Conservation (phyloP, 2,329 filamentous ascomycete species). For the Fusarium tuaranense region DNA sequence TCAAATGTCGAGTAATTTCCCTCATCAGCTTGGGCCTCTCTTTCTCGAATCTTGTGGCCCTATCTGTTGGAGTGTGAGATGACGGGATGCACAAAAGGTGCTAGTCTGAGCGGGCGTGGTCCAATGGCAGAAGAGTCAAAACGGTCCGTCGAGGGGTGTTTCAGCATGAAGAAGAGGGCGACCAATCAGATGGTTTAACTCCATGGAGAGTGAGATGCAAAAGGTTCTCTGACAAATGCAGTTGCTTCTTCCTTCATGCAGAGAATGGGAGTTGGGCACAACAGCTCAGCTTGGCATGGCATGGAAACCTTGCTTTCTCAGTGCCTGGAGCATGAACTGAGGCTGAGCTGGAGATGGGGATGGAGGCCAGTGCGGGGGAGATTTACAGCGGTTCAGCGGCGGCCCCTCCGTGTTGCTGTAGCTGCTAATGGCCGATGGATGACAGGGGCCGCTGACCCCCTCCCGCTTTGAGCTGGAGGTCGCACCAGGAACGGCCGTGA, state of each 20-base stretch:
- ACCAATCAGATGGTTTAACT: background rate
- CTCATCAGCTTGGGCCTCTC: background rate
- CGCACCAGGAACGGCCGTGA: constrained; percentile 37
- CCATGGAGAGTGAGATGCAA: background rate
- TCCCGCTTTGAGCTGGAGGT: constrained; percentile 23
- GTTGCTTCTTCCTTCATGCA: background rate
- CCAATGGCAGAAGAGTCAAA: constrained; percentile 4
- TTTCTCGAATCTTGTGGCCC: background rate
- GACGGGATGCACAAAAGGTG: background rate
- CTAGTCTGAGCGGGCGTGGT: constrained; percentile 12
- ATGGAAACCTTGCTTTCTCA: constrained; percentile 12
- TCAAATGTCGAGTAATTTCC: constrained; percentile 8
- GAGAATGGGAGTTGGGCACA: background rate
- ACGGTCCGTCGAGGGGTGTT: constrained; percentile 14
- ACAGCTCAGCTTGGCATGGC: constrained; percentile 12
- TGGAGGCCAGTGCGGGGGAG: constrained; percentile 27
- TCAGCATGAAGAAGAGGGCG: constrained; percentile 1
- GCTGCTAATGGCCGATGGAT: constrained; percentile 8
- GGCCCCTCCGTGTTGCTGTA: background rate
- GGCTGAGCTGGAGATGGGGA: constrained; percentile 17
- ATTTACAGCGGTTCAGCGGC: constrained; percentile 21
- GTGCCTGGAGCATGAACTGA: constrained; percentile 1
- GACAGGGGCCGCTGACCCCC: constrained; percentile 32
- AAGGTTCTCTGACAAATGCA: background rate
- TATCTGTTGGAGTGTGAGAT: background rate